A percentile compares a stretch with the other conserved stretches of the same genome.
phyloP scores from a whole-genome alignment of 768 basidiomycete genomes.

The Candolleomyces aberdarensis region DNA sequence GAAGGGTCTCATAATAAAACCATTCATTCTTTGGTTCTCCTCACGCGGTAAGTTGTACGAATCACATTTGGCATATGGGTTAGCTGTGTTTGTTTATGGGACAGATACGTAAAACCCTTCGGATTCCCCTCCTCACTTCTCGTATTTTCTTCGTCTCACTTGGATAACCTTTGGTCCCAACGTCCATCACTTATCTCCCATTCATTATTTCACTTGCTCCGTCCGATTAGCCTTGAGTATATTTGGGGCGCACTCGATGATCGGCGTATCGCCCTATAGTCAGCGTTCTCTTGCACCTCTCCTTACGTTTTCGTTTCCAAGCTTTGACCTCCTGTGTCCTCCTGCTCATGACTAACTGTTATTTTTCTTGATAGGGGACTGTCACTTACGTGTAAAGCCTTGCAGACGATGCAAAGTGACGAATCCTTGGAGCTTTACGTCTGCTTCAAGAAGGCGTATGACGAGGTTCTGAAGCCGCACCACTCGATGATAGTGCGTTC shows the following conservation, averaged over 20 bases:
- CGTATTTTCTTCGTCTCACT: too few species aligned
- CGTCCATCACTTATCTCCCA: too few species aligned
- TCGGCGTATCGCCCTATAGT: too few species aligned
- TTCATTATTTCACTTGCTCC: too few species aligned
- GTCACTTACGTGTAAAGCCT: slow-evolving; percentile 62
- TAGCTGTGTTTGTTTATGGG: background rate
- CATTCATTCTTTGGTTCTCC: slow-evolving; percentile 60
- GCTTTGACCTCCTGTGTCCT: background rate
- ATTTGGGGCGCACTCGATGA: background rate
- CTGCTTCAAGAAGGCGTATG: slow-evolving; percentile 72
- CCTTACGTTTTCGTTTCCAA: slow-evolving; percentile 6
- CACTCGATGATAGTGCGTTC: slow-evolving; percentile 67
- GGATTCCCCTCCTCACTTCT: background rate
- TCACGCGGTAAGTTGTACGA: slow-evolving; percentile 50
- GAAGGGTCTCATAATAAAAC: slow-evolving; percentile 41
- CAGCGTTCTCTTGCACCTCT: slow-evolving; percentile 1
- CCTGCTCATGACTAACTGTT: background rate
- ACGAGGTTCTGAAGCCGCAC: slow-evolving; percentile 62
- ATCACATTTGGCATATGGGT: too few species aligned
- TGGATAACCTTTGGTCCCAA: too few species aligned
- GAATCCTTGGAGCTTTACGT: slow-evolving; percentile 50
- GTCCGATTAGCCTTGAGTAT: background rate
- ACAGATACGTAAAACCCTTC: background rate
- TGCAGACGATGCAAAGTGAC: slow-evolving; percentile 63
- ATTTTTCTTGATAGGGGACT: slow-evolving; percentile 47